Conservation (phyloP, 257 asterid species). For the Voacanga thouarsii region DNA sequence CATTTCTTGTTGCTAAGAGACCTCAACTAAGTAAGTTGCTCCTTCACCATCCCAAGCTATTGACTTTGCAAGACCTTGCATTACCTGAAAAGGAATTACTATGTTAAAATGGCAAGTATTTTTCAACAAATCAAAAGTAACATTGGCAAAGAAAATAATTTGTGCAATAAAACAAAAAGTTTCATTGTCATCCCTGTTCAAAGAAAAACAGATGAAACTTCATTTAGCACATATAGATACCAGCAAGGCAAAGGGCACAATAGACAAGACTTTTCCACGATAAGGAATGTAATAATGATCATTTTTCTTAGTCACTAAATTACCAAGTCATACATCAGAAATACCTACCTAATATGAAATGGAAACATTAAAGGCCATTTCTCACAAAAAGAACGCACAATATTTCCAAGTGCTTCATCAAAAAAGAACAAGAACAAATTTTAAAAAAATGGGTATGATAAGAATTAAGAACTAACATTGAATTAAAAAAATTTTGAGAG, state of each 20-base stretch:
- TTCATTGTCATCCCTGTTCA: background rate
- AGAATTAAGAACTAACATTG: background rate
- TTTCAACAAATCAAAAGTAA: conserved; percentile 2
- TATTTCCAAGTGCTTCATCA: background rate
- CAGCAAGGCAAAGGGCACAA: background rate
- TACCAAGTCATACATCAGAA: background rate
- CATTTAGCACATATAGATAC: background rate
- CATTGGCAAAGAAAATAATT: background rate
- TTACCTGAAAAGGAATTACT: conserved; percentile 51
- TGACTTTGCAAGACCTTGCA: conserved; percentile 99
- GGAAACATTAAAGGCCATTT: background rate
- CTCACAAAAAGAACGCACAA: background rate
- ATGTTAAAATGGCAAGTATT: conserved; percentile 11
- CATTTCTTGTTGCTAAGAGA: conserved; percentile 18
- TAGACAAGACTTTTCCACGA: background rate
- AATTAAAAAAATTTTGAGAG: background rate
- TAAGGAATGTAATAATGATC: background rate
- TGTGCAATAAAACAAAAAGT: background rate
- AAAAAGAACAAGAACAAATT: background rate
- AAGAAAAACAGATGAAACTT: background rate
- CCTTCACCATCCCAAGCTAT: conserved; percentile 99
- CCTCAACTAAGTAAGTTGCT: conserved; percentile 98
- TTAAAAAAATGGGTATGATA: background rate
- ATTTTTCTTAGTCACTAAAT: background rate
- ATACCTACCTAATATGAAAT: background rate